Evolutionary conservation across 345 rosid species (phyloP), one percentile per base, ranked within the genome.

Genomic region (Brassica rapa): DNA sequence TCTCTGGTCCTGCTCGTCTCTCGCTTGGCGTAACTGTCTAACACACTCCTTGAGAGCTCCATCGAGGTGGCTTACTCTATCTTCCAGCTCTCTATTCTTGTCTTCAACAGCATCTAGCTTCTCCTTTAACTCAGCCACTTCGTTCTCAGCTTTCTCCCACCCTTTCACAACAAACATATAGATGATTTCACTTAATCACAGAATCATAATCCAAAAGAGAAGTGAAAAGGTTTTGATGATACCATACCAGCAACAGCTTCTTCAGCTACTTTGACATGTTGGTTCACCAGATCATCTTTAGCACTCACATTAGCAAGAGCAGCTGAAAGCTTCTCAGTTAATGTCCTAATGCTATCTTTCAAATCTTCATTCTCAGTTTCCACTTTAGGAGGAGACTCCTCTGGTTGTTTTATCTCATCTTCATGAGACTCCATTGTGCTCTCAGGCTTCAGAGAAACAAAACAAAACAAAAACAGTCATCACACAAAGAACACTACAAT

Each of bases 1-100:
- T 67, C 82, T 86, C 60, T 84, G 80, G 32, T 92, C 97, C 71
- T 91, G 97, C 77, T 91, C 95, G 12, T 90, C 97, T 83, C 89
- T 89, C 12, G 88, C 92, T 83, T 86, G 93, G 76, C 98, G 80
- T 73, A 94, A 86, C 83, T 94, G 95, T 89, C 95, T 88, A 63
- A 94, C 90, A 82, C 98, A 94, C 74, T 94, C 98, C 86, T 90
- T 92, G 21, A 94, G 84, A 70, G 98, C 98, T 55, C 91, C 97
- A 76, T 94, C 97, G 19, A 94, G 86, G 79, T 94, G 97, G 72
- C 82, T 87, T 51, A 88, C 86, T 76, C 92, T 86, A 85, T 91
- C 93, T 85, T 91, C 97, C 74, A 89, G 81, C 41, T 68, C 72
- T 66, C 75, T 80, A 37, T 88, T 89, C 78, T 82, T 84, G 71